Evolutionary conservation across 495 filamentous ascomycete genomes (phyloP).

Genomic region (Tuber borchii): DNA sequence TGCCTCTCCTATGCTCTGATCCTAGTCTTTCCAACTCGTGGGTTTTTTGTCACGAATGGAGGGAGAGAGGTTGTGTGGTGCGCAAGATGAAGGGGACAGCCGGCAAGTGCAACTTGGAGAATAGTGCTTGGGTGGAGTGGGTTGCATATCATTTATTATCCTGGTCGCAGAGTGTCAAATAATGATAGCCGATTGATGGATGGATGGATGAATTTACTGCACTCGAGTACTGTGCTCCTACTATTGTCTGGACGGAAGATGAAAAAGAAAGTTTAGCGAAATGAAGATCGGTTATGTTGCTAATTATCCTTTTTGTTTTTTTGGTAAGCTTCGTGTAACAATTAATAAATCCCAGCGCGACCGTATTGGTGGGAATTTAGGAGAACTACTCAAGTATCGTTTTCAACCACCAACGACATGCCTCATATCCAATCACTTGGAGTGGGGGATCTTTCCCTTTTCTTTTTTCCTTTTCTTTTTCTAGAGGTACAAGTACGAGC

Average conservation of each 20-base stretch:
- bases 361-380: background rate
- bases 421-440: background rate
- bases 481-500: background rate
- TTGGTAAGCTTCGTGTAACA: background rate
- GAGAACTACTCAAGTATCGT: background rate
- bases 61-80: background rate
- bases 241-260: background rate
- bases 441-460: background rate
- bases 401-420: background rate
- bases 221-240: no score
- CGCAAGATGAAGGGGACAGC: background rate
- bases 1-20: background rate
- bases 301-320: background rate
- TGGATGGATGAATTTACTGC: background rate
- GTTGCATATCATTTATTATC: background rate
- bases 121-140: background rate
- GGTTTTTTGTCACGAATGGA: background rate
- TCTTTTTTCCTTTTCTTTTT: background rate
- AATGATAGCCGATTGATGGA: background rate
- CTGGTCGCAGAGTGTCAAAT: background rate
- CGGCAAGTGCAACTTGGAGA: background rate
- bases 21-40: background rate
- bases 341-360: background rate
- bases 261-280: slow-evolving; percentile 5
- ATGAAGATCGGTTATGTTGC: background rate